Evolutionary conservation across 768 basidiomycete species (phyloP), one percentile per base, ranked within the genome.

Genomic region (Tricholoma bakamatsutake): DNA sequence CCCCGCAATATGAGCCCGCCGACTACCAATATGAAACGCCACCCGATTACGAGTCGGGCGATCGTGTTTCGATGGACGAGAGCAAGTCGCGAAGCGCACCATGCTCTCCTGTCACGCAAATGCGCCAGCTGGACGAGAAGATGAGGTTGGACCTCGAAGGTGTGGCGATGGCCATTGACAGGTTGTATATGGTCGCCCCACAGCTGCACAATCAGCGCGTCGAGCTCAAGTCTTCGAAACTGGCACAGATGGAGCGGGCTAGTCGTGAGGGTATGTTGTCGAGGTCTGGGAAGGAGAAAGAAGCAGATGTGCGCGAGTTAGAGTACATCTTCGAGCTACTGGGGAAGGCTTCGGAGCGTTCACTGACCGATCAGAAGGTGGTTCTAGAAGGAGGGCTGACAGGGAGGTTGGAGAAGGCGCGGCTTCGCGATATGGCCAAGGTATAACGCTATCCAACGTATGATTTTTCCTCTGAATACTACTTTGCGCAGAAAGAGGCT

Each of bases 141-240:
- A 89, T 87, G 83, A 73, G 83, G 50, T 70, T 89, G 64, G 96
- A 98, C 67, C 76, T 98, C 17, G 93, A 97, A 61, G 78, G 80
- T 10, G 84, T 98, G 45, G 83, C 90, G 0, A 80, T 81, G 67
- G 94, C 97, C 30, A 95, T 99, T 62, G 94, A 96, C 67, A 77
- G 93, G 35, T 73, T 98, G 10, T 92, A 97, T 68, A 69, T 81
- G 7, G 89, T 87, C 30, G 84, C 93, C 0, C 95, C 96, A 0
- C 94, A 96, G 67, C 70, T 98, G 40, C 83, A 88, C 57, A 88
- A 95, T 66, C 96, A 99, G 69, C 84, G 97, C 0, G 93, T 90
- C n/a, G 94, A 95, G 67, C 80, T 96, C 45, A 86, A 87, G 63
- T 78, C 78, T 5, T 73, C 81, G 24, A 89, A 91, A 65, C 62